phyloP scores from a whole-genome alignment of 2,329 filamentous ascomycete species.

The Ceratocystis variospora region DNA sequence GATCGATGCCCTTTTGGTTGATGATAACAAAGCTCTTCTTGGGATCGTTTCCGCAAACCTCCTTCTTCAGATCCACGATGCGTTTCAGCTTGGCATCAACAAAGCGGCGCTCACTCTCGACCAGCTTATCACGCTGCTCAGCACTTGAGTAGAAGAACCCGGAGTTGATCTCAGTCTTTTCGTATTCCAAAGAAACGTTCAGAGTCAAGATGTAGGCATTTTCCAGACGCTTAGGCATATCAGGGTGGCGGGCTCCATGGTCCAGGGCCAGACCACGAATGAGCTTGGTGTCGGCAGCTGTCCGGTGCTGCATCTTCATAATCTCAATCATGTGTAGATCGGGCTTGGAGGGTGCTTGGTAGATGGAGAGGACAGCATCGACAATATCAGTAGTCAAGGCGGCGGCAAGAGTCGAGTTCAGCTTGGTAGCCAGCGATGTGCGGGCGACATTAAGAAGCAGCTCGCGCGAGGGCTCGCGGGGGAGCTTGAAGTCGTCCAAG shows the following conservation, averaged over 20 bases:
- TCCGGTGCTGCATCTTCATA: constrained; percentile 99
- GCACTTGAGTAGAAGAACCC: constrained; percentile 97
- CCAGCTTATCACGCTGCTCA: constrained; percentile 92
- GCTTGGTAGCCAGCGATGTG: constrained; percentile 88
- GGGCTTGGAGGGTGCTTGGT: constrained; percentile 77
- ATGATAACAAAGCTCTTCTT: constrained; percentile 96
- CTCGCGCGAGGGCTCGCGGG: constrained; percentile 80
- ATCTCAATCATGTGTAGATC: constrained; percentile 99
- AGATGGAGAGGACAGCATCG: constrained; percentile 89
- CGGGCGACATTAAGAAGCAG: constrained; percentile 83
- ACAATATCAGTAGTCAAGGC: constrained; percentile 91
- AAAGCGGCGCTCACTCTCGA: constrained; percentile 90
- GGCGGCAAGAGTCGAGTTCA: constrained; percentile 76
- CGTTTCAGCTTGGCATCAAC: constrained; percentile 94
- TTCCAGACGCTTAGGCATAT: constrained; percentile 94
- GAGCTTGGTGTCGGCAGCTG: constrained; percentile 87
- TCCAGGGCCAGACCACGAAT: constrained; percentile 87
- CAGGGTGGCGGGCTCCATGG: constrained; percentile 88
- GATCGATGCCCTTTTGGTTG: constrained; percentile 99
- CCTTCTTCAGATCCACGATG: constrained; percentile 95
- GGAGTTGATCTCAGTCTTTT: constrained; percentile 98
- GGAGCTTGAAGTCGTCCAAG: constrained; percentile 83
- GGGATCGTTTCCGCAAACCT: constrained; percentile 82
- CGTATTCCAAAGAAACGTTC: constrained; percentile 95
- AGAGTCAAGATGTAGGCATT: constrained; percentile 91